Evolutionary conservation across 192 early-diverging fungal genomes (phyloP).

Genomic region (Coemansia sp.): DNA sequence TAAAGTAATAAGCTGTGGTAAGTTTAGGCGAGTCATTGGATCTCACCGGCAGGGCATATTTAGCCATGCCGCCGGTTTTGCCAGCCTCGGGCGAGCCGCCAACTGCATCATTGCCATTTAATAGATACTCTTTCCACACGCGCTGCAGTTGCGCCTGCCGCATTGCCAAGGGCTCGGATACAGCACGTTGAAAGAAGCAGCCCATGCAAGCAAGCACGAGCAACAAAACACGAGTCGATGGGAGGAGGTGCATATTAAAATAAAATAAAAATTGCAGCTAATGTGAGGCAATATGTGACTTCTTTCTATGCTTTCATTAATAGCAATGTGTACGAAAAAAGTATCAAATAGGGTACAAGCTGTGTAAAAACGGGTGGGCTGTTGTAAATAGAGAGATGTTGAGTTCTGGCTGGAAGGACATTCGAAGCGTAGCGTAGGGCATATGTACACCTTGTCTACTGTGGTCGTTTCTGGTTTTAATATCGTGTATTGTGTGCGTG

Average conservation of each 20-base stretch:
- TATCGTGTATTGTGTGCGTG: neutral
- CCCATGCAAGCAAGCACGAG: neutral
- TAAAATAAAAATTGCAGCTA: neutral
- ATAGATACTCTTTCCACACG: constrained; percentile 26
- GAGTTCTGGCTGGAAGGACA: neutral
- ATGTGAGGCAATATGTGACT: neutral
- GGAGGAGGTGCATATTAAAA: neutral
- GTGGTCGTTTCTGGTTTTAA: constrained; percentile 1
- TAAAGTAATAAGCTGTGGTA: constrained; percentile 28
- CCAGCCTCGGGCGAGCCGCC: neutral
- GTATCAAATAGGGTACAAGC: neutral
- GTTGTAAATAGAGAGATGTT: neutral
- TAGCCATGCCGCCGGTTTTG: neutral
- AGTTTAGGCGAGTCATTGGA: neutral
- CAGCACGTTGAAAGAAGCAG: neutral
- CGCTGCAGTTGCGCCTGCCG: constrained; percentile 35
- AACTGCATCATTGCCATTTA: neutral
- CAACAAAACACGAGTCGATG: neutral
- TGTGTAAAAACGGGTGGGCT: neutral
- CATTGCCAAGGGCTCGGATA: constrained; percentile 1
- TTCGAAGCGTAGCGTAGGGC: neutral
- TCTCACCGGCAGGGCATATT: neutral
- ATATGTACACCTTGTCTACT: neutral
- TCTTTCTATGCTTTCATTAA: neutral
- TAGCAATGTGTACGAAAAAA: neutral